Percentiles rank a stretch among this genome's conserved stretches.
phyloP scores from a whole-genome alignment of 2,329 filamentous ascomycete species.

The Pleurostoma richardsiae region DNA sequence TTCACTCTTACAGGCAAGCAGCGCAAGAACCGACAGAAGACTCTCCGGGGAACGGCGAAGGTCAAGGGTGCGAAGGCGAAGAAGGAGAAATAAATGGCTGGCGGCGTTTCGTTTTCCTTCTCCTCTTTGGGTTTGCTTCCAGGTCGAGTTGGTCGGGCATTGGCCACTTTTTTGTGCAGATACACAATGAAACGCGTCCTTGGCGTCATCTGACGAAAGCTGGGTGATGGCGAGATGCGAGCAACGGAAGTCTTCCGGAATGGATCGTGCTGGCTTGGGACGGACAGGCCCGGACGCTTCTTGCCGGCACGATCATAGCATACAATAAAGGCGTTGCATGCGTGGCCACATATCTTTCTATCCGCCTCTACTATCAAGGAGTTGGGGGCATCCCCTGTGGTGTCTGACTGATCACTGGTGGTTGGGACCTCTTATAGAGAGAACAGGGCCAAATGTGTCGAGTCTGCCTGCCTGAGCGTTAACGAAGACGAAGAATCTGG shows the following conservation, averaged over 20 bases:
- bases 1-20: conserved; percentile 76
- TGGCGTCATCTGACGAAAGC: neutral
- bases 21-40: conserved; percentile 99
- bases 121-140: neutral
- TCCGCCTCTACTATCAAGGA: too few species aligned
- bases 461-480: too few species aligned
- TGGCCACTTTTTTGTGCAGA: conserved; percentile 3
- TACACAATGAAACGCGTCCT: neutral
- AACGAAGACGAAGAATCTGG: too few species aligned
- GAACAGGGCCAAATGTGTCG: too few species aligned
- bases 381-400: too few species aligned
- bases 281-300: neutral
- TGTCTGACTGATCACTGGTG: too few species aligned
- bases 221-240: neutral
- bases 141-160: conserved; percentile 5
- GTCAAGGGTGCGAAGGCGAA: conserved; percentile 91
- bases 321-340: conserved; percentile 8
- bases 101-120: conserved; percentile 6
- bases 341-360: conserved; percentile 1
- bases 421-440: too few species aligned
- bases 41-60: conserved; percentile 96
- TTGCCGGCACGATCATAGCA: conserved; percentile 4
- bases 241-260: neutral
- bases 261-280: neutral
- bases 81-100: conserved; percentile 78